Conservation (phyloP, 148 eudicot genomes). For the Cornus florida region DNA sequence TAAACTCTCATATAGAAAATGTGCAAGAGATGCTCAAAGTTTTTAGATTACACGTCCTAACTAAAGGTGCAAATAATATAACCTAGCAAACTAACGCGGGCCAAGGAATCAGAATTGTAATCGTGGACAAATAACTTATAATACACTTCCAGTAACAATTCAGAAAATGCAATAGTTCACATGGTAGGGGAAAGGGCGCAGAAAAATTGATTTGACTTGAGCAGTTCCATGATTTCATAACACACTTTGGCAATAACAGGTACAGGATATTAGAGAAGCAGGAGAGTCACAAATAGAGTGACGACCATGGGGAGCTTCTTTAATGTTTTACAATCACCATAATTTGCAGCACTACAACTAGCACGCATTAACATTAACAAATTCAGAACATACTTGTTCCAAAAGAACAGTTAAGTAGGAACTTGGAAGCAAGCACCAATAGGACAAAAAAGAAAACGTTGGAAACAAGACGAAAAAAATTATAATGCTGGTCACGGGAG, state of each 20-base stretch:
- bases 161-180: not conserved
- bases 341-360: not conserved
- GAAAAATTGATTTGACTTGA: not conserved
- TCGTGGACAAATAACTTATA: not conserved
- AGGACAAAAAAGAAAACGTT: not conserved
- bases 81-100: not conserved
- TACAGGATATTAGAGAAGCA: not conserved
- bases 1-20: not conserved
- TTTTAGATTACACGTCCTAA: not conserved
- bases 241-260: not conserved
- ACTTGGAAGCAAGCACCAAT: not conserved
- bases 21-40: not conserved
- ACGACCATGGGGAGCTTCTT: not conserved
- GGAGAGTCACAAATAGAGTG: not conserved
- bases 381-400: not conserved
- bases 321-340: not conserved
- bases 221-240: not conserved
- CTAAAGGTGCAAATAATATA: not conserved
- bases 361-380: not conserved
- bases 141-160: not conserved
- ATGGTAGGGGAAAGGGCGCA: not conserved
- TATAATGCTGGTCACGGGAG: not conserved
- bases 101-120: not conserved
- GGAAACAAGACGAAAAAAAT: not conserved
- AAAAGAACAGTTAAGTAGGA: not conserved